phyloP scores from a whole-genome alignment of 305 asterid species.

The Euphrasia arctica region DNA sequence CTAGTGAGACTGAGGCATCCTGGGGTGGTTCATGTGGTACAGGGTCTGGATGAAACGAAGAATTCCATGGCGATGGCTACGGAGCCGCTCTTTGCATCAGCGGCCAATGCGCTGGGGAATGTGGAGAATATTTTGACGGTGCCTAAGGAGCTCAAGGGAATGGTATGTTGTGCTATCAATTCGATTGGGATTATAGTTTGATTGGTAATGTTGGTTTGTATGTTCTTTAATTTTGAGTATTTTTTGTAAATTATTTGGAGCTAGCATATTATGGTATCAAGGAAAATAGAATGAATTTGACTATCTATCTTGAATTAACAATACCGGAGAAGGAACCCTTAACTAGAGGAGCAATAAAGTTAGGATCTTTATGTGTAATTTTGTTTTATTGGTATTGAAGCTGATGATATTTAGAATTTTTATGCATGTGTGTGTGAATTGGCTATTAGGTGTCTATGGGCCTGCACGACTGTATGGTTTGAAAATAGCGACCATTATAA shows the following conservation, averaged over 20 bases:
- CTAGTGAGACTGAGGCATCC: slow-evolving; percentile 97
- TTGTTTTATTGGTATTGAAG: not conserved
- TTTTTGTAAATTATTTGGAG: slow-evolving; percentile 10
- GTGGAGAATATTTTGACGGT: slow-evolving; percentile 66
- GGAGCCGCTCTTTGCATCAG: slow-evolving; percentile 90
- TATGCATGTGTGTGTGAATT: slow-evolving; percentile 7
- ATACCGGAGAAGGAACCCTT: not conserved
- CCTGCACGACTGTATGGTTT: not conserved
- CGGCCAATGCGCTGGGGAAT: slow-evolving; percentile 83
- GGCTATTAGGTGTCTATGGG: not conserved
- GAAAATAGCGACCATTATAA: not conserved
- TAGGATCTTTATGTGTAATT: not conserved
- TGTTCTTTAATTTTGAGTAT: slow-evolving; percentile 5
- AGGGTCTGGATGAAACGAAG: slow-evolving; percentile 94
- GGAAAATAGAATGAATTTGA: slow-evolving; percentile 6
- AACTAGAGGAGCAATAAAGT: not conserved
- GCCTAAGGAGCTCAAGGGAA: slow-evolving; percentile 94
- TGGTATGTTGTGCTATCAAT: slow-evolving; percentile 46
- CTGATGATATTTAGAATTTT: not conserved
- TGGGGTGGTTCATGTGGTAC: slow-evolving; percentile 96
- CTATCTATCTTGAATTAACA: slow-evolving; percentile 5
- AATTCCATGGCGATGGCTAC: slow-evolving; percentile 95
- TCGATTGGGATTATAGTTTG: slow-evolving; percentile 12
- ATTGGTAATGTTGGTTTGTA: not conserved
- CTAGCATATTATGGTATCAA: slow-evolving; percentile 15